Conservation (phyloP, 768 basidiomycete species). For the Pisolithus sp. region DNA sequence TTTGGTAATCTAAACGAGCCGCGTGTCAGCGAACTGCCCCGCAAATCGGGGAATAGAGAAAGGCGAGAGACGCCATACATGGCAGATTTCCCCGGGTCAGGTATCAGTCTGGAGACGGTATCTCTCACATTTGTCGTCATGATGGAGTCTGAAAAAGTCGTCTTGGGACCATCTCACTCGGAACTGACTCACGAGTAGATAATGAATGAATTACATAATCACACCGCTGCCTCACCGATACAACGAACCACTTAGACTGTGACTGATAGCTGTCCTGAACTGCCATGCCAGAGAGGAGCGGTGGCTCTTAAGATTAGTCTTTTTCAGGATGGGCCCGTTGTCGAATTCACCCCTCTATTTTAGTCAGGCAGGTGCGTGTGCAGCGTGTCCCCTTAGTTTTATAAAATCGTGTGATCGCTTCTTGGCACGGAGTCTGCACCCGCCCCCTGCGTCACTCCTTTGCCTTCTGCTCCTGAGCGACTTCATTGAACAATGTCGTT, state of each 20-base stretch:
- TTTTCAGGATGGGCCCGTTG: too few relatives aligned
- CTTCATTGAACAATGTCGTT: constrained; percentile 12
- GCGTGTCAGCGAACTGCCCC: not conserved
- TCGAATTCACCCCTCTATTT: too few relatives aligned
- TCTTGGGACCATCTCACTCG: too few relatives aligned
- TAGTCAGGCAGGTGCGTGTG: too few relatives aligned
- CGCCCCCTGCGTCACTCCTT: not conserved
- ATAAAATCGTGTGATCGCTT: too few relatives aligned
- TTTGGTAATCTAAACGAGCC: constrained; percentile 54
- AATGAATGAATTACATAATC: not conserved
- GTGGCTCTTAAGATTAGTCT: too few relatives aligned
- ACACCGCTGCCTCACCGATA: too few relatives aligned
- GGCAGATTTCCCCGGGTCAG: constrained; percentile 44
- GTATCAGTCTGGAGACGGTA: constrained; percentile 44
- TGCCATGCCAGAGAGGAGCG: too few relatives aligned
- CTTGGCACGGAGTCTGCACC: too few relatives aligned
- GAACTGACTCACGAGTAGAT: not conserved
- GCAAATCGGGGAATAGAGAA: not conserved
- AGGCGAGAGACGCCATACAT: constrained; percentile 31
- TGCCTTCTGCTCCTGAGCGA: constrained; percentile 6
- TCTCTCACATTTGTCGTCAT: constrained; percentile 56
- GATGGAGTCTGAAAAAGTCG: not conserved
- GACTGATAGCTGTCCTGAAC: too few relatives aligned
- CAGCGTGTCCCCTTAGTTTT: too few relatives aligned
- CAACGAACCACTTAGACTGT: too few relatives aligned